Evolutionary conservation across 495 filamentous ascomycete genomes (phyloP).

Genomic region (Chaetomium cochliodes): DNA sequence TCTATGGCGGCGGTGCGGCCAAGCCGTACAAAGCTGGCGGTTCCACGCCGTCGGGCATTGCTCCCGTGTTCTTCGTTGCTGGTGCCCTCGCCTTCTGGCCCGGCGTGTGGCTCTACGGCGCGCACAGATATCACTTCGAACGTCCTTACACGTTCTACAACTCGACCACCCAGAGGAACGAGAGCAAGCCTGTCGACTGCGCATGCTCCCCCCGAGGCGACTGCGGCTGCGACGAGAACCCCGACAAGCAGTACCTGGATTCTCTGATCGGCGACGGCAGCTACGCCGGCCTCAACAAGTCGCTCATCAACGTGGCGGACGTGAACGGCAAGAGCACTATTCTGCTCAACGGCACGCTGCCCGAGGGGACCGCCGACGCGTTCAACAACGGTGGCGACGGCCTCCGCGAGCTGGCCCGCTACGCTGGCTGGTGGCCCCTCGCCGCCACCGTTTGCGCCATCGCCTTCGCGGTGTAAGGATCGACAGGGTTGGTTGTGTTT

Average conservation of each 20-base stretch:
- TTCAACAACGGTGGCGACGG: conserved; percentile 44
- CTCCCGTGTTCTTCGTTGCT: conserved; percentile 57
- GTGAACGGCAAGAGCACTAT: conserved; percentile 77
- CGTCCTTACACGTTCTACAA: conserved; percentile 66
- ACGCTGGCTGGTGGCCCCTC: conserved; percentile 60
- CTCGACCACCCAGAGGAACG: conserved; percentile 52
- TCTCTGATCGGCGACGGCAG: conserved; percentile 64
- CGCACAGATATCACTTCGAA: conserved; percentile 67
- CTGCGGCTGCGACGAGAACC: conserved; percentile 75
- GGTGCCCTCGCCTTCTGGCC: conserved; percentile 56
- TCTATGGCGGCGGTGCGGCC: conserved; percentile 74
- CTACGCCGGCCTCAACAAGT: conserved; percentile 57
- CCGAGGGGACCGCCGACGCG: conserved; percentile 74
- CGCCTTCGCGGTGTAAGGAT: conserved; percentile 44
- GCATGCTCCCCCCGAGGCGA: conserved; percentile 65
- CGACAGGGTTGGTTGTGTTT: background rate
- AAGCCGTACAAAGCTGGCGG: conserved; percentile 66
- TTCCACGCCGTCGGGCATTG: conserved; percentile 56
- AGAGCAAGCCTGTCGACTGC: conserved; percentile 71
- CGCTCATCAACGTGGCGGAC: conserved; percentile 58
- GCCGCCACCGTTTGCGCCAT: conserved; percentile 56
- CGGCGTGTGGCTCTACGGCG: conserved; percentile 60
- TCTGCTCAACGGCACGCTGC: conserved; percentile 80
- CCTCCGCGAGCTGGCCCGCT: conserved; percentile 41
- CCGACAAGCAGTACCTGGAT: conserved; percentile 54